These are phyloP conservation scores for Dendrobium catenatum DNA, from an alignment of 106 monocot genomes.

Conservation along the genomic window DNA sequence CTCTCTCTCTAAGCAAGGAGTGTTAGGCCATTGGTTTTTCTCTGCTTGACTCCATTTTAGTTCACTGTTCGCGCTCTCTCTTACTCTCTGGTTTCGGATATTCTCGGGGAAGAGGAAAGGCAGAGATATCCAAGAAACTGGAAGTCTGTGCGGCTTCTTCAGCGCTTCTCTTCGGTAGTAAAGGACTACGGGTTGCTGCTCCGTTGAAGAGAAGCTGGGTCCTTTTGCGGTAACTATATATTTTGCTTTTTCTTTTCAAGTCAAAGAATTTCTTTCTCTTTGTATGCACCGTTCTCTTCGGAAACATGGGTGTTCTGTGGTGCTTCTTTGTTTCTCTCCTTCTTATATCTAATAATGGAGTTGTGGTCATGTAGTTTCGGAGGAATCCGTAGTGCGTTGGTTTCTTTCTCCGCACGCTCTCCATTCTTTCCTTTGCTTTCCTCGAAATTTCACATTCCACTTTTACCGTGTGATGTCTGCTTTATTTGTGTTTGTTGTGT, in stretches of 20 bases:
- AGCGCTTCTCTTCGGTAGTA: neutral
- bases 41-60: neutral
- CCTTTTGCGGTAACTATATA: neutral
- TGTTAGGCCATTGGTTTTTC: neutral
- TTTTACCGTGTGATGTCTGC: conserved; percentile 10
- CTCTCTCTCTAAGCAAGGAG: neutral
- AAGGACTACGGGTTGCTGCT: neutral
- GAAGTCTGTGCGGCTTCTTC: neutral
- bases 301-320: neutral
- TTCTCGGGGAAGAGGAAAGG: neutral
- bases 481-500: conserved; percentile 2
- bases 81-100: neutral
- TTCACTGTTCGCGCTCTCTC: neutral
- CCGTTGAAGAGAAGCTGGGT: neutral
- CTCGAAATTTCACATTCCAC: conserved; percentile 16
- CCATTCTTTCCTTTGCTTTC: conserved; percentile 11
- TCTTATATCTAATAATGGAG: neutral
- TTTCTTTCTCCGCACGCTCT: conserved; percentile 15
- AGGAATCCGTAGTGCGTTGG: conserved; percentile 2
- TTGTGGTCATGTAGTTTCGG: neutral
- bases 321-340: conserved; percentile 1
- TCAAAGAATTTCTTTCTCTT: neutral
- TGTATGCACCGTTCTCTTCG: neutral
- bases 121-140: conserved; percentile 5
- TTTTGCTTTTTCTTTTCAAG: neutral